Conservation (phyloP, 805 yeast genomes). For the Cyberlindnera galapagoensis region DNA sequence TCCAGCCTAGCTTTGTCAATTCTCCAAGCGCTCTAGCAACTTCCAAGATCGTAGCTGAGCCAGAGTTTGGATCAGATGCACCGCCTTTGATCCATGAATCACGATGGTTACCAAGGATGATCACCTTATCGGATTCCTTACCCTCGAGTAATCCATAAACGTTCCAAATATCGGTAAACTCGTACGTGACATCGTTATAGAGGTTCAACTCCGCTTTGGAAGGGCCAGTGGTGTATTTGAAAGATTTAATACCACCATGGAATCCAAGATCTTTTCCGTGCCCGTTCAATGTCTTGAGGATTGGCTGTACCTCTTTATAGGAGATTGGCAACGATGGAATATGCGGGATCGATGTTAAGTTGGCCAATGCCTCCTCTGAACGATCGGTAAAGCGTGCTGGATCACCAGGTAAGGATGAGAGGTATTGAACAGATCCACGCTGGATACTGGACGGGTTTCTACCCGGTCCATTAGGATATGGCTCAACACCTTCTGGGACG, state of each 20-base stretch:
- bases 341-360: constrained; percentile 45
- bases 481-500: constrained; percentile 48
- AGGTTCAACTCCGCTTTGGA: constrained; percentile 41
- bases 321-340: constrained; percentile 72
- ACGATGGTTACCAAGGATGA: constrained; percentile 69
- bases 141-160: constrained; percentile 60
- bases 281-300: constrained; percentile 52
- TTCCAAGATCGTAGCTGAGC: constrained; percentile 60
- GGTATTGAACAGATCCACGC: constrained; percentile 66
- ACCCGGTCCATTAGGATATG: constrained; percentile 75
- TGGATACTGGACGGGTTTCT: constrained; percentile 72
- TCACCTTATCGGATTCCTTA: constrained; percentile 41
- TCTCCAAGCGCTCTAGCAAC: constrained; percentile 53
- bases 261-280: constrained; percentile 47
- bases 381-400: constrained; percentile 66
- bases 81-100: constrained; percentile 80
- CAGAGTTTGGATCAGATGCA: constrained; percentile 75
- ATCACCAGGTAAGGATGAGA: constrained; percentile 63
- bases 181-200: constrained; percentile 56
- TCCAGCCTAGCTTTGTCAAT: constrained; percentile 51
- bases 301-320: constrained; percentile 55
- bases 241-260: constrained; percentile 37
- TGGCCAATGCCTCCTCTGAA: constrained; percentile 44
- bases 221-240: constrained; percentile 51
- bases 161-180: constrained; percentile 54